Conservation (phyloP, 106 monocot species). For the Dendrobium officinale region DNA sequence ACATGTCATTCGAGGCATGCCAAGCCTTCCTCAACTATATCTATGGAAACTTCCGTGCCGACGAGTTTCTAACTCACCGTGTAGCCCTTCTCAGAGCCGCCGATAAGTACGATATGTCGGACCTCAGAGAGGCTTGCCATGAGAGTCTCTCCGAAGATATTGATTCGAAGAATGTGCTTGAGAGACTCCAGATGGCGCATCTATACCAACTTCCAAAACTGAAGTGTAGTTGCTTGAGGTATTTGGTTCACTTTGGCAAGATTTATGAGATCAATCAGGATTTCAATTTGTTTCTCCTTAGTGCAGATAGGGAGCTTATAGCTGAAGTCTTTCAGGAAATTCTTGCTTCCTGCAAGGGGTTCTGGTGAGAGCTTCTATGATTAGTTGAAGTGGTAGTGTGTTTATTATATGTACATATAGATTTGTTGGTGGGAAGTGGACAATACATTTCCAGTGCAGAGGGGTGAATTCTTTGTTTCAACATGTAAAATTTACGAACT, state of each 20-base stretch:
- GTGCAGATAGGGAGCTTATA: slow-evolving; percentile 72
- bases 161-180: slow-evolving; percentile 67
- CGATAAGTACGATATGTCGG: slow-evolving; percentile 71
- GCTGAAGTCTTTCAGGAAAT: slow-evolving; percentile 73
- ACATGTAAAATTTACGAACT: neutral
- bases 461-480: neutral
- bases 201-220: slow-evolving; percentile 43
- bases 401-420: neutral
- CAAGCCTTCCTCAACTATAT: slow-evolving; percentile 77
- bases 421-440: neutral
- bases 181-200: slow-evolving; percentile 68
- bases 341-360: slow-evolving; percentile 65
- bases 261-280: slow-evolving; percentile 80
- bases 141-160: slow-evolving; percentile 83
- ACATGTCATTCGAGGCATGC: slow-evolving; percentile 73
- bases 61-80: slow-evolving; percentile 65
- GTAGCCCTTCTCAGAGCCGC: slow-evolving; percentile 67
- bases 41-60: slow-evolving; percentile 47
- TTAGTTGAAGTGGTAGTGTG: neutral
- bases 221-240: slow-evolving; percentile 73
- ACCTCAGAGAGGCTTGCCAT: slow-evolving; percentile 81
- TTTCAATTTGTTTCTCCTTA: slow-evolving; percentile 37
- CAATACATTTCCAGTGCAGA: neutral
- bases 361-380: slow-evolving; percentile 9
- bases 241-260: slow-evolving; percentile 80